These are phyloP conservation scores for Zopfia rhizophila DNA, from an alignment of 2,329 filamentous ascomycete genomes.

Conservation along the genomic window DNA sequence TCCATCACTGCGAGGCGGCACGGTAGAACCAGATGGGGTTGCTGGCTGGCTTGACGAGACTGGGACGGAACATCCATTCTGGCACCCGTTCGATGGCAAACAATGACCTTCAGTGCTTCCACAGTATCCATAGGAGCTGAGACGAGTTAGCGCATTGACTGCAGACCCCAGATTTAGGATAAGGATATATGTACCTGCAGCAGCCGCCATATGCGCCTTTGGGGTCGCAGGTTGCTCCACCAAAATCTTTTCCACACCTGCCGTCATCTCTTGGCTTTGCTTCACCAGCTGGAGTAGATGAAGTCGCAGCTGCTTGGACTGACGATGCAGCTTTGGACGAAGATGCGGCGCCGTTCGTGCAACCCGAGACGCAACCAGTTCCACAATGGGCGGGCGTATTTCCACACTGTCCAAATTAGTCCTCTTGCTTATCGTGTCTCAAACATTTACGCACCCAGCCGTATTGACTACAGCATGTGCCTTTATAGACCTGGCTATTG, in stretches of 20 bases:
- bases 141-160: not conserved
- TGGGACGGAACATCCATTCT: conserved; percentile 50
- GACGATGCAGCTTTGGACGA: conserved; percentile 10
- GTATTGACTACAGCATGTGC: conserved; percentile 58
- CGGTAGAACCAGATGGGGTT: conserved; percentile 7
- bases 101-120: conserved; percentile 47
- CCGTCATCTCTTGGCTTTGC: conserved; percentile 48
- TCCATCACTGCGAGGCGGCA: conserved; percentile 31
- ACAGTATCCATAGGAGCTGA: conserved; percentile 35
- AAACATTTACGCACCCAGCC: conserved; percentile 39
- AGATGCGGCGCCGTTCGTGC: conserved; percentile 26
- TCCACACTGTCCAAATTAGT: conserved; percentile 51
- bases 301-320: conserved; percentile 12
- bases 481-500: conserved; percentile 57
- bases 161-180: not conserved
- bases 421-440: conserved; percentile 5
- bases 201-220: conserved; percentile 53
- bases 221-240: conserved; percentile 52
- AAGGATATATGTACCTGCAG: conserved; percentile 38
- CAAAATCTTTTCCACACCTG: conserved; percentile 54
- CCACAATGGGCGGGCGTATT: conserved; percentile 53
- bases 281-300: conserved; percentile 16
- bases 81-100: conserved; percentile 45
- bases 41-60: conserved; percentile 19
- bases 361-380: conserved; percentile 49